Percentiles rank a stretch among this genome's conserved stretches.
Conservation (phyloP, 805 yeast genomes). For the Candida taoyuanica region DNA sequence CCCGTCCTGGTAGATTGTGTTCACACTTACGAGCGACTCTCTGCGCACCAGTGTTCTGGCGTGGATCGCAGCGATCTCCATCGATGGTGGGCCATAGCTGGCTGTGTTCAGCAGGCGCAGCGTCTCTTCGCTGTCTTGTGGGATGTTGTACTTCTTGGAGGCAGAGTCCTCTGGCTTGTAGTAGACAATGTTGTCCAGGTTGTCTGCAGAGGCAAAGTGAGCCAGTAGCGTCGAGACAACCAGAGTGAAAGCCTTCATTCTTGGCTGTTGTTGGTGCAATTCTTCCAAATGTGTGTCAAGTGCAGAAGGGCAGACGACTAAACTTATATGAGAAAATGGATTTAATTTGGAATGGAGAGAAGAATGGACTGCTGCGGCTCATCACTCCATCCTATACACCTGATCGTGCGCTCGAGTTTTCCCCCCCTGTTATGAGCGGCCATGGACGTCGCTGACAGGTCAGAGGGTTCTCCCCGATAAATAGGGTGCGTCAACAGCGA, state of each 20-base stretch:
- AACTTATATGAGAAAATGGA: background rate
- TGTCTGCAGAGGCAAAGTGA: background rate
- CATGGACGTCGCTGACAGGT: too few relatives aligned
- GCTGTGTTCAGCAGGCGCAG: background rate
- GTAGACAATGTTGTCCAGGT: background rate
- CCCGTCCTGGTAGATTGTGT: conserved; percentile 42
- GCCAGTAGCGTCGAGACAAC: background rate
- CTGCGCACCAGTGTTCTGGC: conserved; percentile 55
- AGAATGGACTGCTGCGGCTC: too few relatives aligned
- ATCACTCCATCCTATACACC: too few relatives aligned
- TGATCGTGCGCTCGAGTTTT: too few relatives aligned
- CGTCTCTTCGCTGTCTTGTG: background rate
- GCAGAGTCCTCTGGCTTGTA: background rate
- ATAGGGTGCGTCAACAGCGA: too few relatives aligned
- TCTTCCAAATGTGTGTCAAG: too few relatives aligned
- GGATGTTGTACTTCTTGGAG: conserved; percentile 1
- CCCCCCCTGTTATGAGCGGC: too few relatives aligned
- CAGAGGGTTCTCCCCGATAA: too few relatives aligned
- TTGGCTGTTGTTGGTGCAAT: too few relatives aligned
- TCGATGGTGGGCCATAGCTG: conserved; percentile 4
- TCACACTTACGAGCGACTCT: conserved; percentile 54
- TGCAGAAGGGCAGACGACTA: background rate
- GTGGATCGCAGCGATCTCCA: conserved; percentile 47
- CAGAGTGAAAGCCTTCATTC: background rate
- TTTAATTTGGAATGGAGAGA: too few relatives aligned